These are phyloP conservation scores for Aureobasidium sp. DNA, from an alignment of 2,329 filamentous ascomycete genomes.

Conservation along the genomic window DNA sequence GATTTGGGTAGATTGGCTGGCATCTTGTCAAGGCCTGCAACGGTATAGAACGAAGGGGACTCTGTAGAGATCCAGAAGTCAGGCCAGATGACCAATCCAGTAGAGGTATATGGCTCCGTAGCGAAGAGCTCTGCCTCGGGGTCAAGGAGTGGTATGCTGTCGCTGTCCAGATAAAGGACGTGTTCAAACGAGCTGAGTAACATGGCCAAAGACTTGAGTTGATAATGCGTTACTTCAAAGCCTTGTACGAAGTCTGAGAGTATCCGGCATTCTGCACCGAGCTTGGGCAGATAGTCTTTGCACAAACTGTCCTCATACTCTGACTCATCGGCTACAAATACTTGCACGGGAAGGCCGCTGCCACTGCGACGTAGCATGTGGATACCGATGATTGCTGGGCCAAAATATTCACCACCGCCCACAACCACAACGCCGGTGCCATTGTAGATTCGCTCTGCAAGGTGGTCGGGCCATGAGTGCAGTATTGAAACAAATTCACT, in stretches of 20 bases:
- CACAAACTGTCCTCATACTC: constrained; percentile 40
- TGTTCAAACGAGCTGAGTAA: constrained; percentile 45
- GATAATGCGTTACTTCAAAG: constrained; percentile 31
- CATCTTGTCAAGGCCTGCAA: constrained; percentile 27
- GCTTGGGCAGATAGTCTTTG: constrained; percentile 34
- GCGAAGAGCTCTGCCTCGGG: constrained; percentile 37
- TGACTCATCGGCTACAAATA: constrained; percentile 34
- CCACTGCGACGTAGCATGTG: constrained; percentile 40
- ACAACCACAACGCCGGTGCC: constrained; percentile 32
- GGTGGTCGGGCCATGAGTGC: constrained; percentile 2
- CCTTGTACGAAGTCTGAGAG: constrained; percentile 34
- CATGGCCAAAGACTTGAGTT: constrained; percentile 43
- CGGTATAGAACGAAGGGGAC: constrained; percentile 34
- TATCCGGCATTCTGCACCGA: constrained; percentile 38
- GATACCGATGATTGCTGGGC: constrained; percentile 38
- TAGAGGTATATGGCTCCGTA: constrained; percentile 36
- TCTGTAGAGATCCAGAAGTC: constrained; percentile 40
- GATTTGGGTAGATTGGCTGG: constrained; percentile 31
- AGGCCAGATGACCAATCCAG: constrained; percentile 40
- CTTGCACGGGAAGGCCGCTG: constrained; percentile 38
- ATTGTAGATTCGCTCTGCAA: constrained; percentile 16
- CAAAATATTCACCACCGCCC: constrained; percentile 37
- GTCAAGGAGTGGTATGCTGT: constrained; percentile 38
- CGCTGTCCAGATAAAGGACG: constrained; percentile 44
- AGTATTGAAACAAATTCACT: constrained; percentile 5